Conservation (phyloP, 257 asterid genomes). For the Dorcoceras hygrometricum region DNA sequence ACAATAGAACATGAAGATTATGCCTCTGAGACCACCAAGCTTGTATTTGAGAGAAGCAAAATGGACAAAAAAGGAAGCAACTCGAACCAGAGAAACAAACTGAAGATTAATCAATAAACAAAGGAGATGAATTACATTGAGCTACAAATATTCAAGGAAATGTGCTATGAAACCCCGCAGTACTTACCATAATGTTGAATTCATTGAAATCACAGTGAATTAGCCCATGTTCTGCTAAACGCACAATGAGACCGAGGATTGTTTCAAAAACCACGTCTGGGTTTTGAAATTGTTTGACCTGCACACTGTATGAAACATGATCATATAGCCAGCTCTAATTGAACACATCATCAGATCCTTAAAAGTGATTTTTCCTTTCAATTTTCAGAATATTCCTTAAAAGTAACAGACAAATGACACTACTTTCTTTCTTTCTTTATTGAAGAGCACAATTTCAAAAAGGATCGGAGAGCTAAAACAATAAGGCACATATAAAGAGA, state of each 20-base stretch:
- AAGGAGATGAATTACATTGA: neutral
- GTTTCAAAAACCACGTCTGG: conserved; percentile 76
- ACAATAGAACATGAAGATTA: neutral
- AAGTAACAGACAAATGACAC: neutral
- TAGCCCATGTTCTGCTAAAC: conserved; percentile 94
- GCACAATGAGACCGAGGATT: conserved; percentile 73
- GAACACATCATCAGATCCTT: conserved; percentile 14
- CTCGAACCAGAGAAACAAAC: neutral
- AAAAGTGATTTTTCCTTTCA: neutral
- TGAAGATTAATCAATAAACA: neutral
- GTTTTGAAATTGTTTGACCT: conserved; percentile 81
- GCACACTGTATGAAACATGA: conserved; percentile 55
- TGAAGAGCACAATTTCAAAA: neutral
- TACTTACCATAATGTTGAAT: conserved; percentile 81
- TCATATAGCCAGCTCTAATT: conserved; percentile 15
- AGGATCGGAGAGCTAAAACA: neutral
- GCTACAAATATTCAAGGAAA: conserved; percentile 11
- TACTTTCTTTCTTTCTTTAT: neutral
- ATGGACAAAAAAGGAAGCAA: neutral
- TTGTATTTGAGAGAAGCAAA: neutral
- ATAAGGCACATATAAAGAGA: neutral
- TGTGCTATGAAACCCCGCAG: conserved; percentile 21
- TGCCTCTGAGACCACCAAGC: neutral
- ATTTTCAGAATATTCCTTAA: too few species aligned
- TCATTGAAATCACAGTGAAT: conserved; percentile 97